Evolutionary conservation across 1,284 basidiomycete genomes (phyloP), one percentile per base, ranked within the genome.

Genomic region (Peniophora sp.): DNA sequence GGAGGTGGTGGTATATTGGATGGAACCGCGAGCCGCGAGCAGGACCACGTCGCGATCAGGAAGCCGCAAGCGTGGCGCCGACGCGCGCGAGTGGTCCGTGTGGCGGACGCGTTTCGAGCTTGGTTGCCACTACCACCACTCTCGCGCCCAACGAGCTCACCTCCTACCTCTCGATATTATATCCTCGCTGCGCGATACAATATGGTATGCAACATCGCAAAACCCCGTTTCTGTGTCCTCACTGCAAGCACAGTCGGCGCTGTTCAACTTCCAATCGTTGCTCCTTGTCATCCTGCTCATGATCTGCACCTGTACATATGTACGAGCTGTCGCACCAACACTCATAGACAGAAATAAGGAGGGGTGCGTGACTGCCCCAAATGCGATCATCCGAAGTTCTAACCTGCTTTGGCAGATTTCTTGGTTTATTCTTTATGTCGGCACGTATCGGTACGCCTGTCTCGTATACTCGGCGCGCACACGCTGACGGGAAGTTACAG

Each of bases 231-330:
- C 5, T 12, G 12, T 32, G 27, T 6, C 12, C 27, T 32, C 27
- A 32, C 27, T 6, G 27, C 12, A 12, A 32, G 27, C 27, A 32
- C 46, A 97, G 95, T 96, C 95, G 44, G 96, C 97, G 6, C 78
- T 99, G 35, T 97, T 99, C 83, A 96, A 97, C 73, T 99, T 99
- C 64, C 88, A 96, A 68, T 95, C 93, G 1, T 79, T 99, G 17
- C 78, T 99, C 12, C 83, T 97, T 59, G 93, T 97, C 64, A 85
- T 97, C 55, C 78, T 99, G 15, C 81, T 99, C 48, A 75, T 90
- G 64, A 94, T 98, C 55, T 99, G 97, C 73, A 98, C 96, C 43
- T 97, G 93, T 75, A 96, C 97, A 2, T 99, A 99, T 65, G 79
- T 96, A 15, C 84, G 96, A 50, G 87, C 92, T 0, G 85, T 92